These are phyloP conservation scores for Coccomyxa sp. DNA, from an alignment of 139 green algal species.

Conservation along the genomic window DNA sequence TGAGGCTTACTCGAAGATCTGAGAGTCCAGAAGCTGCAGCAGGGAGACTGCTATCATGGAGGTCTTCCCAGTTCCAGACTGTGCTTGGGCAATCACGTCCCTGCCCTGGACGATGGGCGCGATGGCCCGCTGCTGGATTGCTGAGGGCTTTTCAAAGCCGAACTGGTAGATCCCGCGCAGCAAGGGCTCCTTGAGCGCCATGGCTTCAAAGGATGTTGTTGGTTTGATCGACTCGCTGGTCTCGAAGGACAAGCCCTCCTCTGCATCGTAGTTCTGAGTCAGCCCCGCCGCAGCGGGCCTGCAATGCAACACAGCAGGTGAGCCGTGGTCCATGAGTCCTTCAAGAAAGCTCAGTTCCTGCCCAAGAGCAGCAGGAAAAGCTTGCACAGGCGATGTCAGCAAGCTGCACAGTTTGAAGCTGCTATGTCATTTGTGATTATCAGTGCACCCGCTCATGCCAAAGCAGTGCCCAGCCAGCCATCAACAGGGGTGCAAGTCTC, in stretches of 20 bases:
- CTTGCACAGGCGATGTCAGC: too few species aligned
- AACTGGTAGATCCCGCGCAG: constrained; percentile 93
- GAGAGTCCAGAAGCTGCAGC: constrained; percentile 86
- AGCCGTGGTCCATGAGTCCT: too few species aligned
- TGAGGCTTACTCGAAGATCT: constrained; percentile 28
- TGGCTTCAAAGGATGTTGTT: constrained; percentile 84
- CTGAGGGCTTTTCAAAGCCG: constrained; percentile 97
- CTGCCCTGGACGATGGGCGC: constrained; percentile 85
- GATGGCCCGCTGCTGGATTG: constrained; percentile 97
- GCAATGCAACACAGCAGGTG: background rate
- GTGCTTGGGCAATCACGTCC: constrained; percentile 97
- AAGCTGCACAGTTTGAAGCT: too few species aligned
- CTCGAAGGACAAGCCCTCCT: constrained; percentile 57
- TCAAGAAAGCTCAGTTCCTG: too few species aligned
- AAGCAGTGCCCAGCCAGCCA: too few species aligned
- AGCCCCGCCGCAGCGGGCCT: constrained; percentile 10
- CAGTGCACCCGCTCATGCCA: too few species aligned
- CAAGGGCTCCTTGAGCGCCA: constrained; percentile 91
- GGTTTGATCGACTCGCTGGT: constrained; percentile 78
- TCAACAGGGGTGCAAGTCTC: too few species aligned
- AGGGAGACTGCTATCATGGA: constrained; percentile 90
- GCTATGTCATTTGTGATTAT: too few species aligned
- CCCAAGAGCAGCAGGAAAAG: too few species aligned
- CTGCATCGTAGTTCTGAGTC: constrained; percentile 10
- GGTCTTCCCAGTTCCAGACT: constrained; percentile 98